A percentile compares a stretch with the other conserved stretches of the same genome.
Evolutionary conservation across 2,329 filamentous ascomycete genomes (phyloP).

Genomic region (Hypomyces rosellus): DNA sequence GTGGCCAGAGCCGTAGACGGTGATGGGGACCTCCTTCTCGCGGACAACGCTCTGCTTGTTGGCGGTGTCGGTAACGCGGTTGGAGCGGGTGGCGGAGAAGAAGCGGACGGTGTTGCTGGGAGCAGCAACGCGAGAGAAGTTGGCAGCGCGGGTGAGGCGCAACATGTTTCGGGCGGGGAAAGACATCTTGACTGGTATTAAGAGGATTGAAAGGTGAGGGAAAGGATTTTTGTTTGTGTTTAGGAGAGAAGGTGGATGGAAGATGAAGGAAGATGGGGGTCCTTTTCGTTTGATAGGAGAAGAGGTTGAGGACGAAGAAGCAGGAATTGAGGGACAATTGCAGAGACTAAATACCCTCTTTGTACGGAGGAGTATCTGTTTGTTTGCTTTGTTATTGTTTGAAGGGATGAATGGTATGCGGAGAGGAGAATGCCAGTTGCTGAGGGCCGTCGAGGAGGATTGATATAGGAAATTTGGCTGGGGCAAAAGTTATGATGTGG

Average conservation of each 20-base stretch:
- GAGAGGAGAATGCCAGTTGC: constrained; percentile 5
- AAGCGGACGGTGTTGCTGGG: constrained; percentile 22
- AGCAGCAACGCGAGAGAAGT: constrained; percentile 21
- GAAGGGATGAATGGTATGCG: constrained; percentile 7
- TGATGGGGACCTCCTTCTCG: constrained; percentile 52
- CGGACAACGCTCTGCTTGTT: constrained; percentile 48
- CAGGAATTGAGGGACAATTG: background rate
- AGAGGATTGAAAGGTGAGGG: background rate
- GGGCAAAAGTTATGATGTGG: constrained; percentile 3
- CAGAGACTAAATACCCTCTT: background rate
- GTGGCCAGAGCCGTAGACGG: constrained; percentile 42
- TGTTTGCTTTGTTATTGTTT: background rate
- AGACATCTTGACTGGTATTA: constrained; percentile 27
- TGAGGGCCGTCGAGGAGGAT: constrained; percentile 10
- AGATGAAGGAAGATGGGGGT: background rate
- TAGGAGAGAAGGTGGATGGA: too few relatives aligned
- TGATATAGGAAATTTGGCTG: constrained; percentile 10
- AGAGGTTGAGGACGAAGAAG: background rate
- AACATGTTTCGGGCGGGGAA: constrained; percentile 29
- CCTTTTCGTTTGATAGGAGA: background rate
- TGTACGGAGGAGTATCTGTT: constrained; percentile 4
- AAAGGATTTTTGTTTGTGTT: background rate
- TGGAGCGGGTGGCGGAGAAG: constrained; percentile 27
- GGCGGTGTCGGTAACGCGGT: constrained; percentile 31
- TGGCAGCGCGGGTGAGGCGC: constrained; percentile 27